phyloP scores from a whole-genome alignment of 495 filamentous ascomycete genomes.

The Hypoxylon lienhwacheense region DNA sequence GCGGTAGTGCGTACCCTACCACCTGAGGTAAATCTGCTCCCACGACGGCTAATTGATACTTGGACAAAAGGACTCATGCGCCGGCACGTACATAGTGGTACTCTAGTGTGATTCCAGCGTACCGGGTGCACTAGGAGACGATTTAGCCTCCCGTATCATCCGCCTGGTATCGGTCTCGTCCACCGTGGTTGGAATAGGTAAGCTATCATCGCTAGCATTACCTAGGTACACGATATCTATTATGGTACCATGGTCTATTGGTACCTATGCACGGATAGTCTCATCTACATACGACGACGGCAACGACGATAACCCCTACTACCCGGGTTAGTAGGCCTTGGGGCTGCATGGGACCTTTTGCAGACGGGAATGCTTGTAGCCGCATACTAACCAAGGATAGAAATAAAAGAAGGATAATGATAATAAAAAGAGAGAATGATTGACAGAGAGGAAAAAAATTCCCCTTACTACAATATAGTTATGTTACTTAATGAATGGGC shows the following conservation, averaged over 20 bases:
- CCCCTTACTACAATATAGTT: no score
- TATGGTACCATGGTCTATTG: no score
- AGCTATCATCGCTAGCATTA: slow-evolving; percentile 7
- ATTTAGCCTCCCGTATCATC: slow-evolving; percentile 16
- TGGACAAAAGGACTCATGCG: slow-evolving; percentile 18
- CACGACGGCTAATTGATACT: slow-evolving; percentile 29
- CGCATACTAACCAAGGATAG: slow-evolving; percentile 25
- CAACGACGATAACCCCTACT: no score
- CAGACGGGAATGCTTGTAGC: slow-evolving; percentile 26
- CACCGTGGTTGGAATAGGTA: slow-evolving; percentile 22
- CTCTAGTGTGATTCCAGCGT: slow-evolving; percentile 29
- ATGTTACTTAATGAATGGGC: slow-evolving; percentile 18
- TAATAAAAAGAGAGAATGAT: no score
- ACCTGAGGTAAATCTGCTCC: background rate
- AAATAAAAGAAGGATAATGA: no score
- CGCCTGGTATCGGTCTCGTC: slow-evolving; percentile 25
- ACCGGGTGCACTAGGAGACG: slow-evolving; percentile 31
- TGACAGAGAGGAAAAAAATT: no score
- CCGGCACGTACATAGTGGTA: slow-evolving; percentile 33
- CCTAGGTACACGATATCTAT: background rate
- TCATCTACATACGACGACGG: no score
- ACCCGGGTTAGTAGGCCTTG: background rate
- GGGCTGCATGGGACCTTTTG: slow-evolving; percentile 37
- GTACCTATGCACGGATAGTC: no score
- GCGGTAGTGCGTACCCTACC: no score